phyloP scores from a whole-genome alignment of 768 basidiomycete genomes.

The Asterophora parasitica region DNA sequence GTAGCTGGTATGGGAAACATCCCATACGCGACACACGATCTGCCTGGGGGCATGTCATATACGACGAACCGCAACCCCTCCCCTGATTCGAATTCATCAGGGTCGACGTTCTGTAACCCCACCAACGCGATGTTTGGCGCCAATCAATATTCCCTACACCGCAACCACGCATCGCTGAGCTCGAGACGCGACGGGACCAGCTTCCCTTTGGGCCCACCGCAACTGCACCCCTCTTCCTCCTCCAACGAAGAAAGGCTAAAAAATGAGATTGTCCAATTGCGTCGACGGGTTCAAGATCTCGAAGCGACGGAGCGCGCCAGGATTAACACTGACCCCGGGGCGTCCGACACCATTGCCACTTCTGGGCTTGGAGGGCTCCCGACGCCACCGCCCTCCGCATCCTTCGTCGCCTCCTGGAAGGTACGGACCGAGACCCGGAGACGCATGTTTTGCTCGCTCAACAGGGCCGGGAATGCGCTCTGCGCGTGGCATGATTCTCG shows the following conservation, averaged over 20 bases:
- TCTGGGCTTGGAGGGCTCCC: conserved; percentile 17
- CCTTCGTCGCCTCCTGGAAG: conserved; percentile 63
- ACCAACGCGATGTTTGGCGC: not conserved
- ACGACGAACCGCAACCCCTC: conserved; percentile 30
- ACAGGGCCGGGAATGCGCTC: conserved; percentile 83
- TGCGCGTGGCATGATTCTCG: conserved; percentile 91
- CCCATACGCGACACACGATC: conserved; percentile 19
- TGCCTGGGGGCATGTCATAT: conserved; percentile 15
- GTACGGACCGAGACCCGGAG: conserved; percentile 69
- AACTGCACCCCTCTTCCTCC: conserved; percentile 17
- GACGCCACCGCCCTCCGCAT: conserved; percentile 33
- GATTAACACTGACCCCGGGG: conserved; percentile 32
- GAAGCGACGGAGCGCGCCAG: conserved; percentile 51
- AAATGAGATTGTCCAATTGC: conserved; percentile 51
- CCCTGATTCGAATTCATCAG: conserved; percentile 36
- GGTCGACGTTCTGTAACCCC: conserved; percentile 25
- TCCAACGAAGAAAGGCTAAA: conserved; percentile 27
- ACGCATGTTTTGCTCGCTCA: conserved; percentile 72
- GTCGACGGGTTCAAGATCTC: conserved; percentile 55
- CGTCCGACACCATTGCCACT: conserved; percentile 14
- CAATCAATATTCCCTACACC: conserved; percentile 10
- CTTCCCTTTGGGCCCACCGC: conserved; percentile 15
- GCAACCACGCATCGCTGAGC: conserved; percentile 11
- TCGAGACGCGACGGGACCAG: conserved; percentile 9
- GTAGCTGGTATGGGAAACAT: conserved; percentile 15